Evolutionary conservation across 495 filamentous ascomycete genomes (phyloP).

Genomic region (Hyaloscypha bicolor): DNA sequence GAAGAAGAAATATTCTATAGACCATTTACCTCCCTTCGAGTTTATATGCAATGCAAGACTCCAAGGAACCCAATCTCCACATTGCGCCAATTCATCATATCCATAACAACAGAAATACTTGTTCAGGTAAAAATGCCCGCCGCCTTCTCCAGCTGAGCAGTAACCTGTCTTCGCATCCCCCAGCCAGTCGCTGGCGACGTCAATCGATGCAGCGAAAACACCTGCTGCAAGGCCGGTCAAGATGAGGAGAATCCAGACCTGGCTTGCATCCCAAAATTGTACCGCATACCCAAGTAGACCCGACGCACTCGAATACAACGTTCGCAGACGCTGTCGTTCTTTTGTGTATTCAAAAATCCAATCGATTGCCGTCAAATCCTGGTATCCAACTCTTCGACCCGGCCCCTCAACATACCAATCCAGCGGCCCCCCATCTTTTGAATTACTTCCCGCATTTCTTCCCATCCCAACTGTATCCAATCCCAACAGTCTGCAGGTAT

Average conservation of each 20-base stretch:
- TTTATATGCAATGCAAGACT: slow-evolving; percentile 66
- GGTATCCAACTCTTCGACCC: slow-evolving; percentile 89
- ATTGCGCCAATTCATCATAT: slow-evolving; percentile 76
- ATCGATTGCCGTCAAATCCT: slow-evolving; percentile 96
- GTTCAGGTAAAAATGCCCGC: slow-evolving; percentile 88
- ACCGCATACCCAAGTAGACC: slow-evolving; percentile 73
- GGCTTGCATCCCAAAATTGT: slow-evolving; percentile 77
- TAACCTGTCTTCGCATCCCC: slow-evolving; percentile 93
- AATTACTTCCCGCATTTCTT: slow-evolving; percentile 17
- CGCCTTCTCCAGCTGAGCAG: slow-evolving; percentile 71
- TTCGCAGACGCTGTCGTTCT: slow-evolving; percentile 82
- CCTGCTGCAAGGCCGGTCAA: slow-evolving; percentile 76
- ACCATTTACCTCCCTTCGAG: slow-evolving; percentile 69
- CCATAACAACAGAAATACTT: slow-evolving; percentile 91
- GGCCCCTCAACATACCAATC: slow-evolving; percentile 95
- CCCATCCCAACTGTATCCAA: slow-evolving; percentile 14
- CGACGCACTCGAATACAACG: slow-evolving; percentile 68
- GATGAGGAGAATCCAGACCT: slow-evolving; percentile 90
- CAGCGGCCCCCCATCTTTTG: slow-evolving; percentile 66
- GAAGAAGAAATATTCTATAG: slow-evolving; percentile 86
- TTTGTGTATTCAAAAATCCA: slow-evolving; percentile 99
- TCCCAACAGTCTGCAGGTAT: slow-evolving; percentile 7
- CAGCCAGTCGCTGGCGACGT: slow-evolving; percentile 92
- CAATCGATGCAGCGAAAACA: slow-evolving; percentile 81
- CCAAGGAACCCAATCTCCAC: slow-evolving; percentile 86